Conservation (phyloP, 176 grass and related monocot species). For the Lolium multiflorum region DNA sequence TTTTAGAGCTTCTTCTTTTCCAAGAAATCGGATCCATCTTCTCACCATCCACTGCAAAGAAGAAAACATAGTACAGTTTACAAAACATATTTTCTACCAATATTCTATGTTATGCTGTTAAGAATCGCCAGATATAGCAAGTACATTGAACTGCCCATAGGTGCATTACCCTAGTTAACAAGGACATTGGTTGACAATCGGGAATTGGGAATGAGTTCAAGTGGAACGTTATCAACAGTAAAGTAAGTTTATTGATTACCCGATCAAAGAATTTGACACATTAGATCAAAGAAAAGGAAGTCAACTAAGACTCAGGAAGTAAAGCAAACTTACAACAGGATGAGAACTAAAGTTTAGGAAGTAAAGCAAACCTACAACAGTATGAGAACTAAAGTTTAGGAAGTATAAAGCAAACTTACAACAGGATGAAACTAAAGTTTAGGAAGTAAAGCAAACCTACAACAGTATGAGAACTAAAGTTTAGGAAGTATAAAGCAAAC, state of each 20-base stretch:
- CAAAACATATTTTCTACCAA: slow-evolving; percentile 26
- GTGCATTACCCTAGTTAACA: slow-evolving; percentile 28
- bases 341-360: slow-evolving; percentile 65
- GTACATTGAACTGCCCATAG: slow-evolving; percentile 6
- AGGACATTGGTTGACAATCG: slow-evolving; percentile 8
- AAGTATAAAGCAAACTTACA: slow-evolving; percentile 56
- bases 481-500: slow-evolving; percentile 49
- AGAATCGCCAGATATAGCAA: slow-evolving; percentile 27
- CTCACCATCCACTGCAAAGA: slow-evolving; percentile 88
- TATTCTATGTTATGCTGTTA: slow-evolving; percentile 38
- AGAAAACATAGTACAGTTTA: slow-evolving; percentile 38
- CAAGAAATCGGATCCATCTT: slow-evolving; percentile 86
- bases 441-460: slow-evolving; percentile 52
- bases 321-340: slow-evolving; percentile 50
- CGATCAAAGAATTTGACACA: background rate
- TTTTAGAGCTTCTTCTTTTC: slow-evolving; percentile 84
- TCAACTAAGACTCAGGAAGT: slow-evolving; percentile 17
- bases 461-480: slow-evolving; percentile 43
- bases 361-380: slow-evolving; percentile 42
- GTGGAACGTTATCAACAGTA: background rate
- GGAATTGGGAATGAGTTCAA: background rate
- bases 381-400: slow-evolving; percentile 77
- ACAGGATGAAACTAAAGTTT: slow-evolving; percentile 97
- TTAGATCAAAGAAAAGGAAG: slow-evolving; percentile 8
- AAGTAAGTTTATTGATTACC: slow-evolving; percentile 1